Conservation (phyloP, 2,329 filamentous ascomycete genomes). For the Epichloe baconii region DNA sequence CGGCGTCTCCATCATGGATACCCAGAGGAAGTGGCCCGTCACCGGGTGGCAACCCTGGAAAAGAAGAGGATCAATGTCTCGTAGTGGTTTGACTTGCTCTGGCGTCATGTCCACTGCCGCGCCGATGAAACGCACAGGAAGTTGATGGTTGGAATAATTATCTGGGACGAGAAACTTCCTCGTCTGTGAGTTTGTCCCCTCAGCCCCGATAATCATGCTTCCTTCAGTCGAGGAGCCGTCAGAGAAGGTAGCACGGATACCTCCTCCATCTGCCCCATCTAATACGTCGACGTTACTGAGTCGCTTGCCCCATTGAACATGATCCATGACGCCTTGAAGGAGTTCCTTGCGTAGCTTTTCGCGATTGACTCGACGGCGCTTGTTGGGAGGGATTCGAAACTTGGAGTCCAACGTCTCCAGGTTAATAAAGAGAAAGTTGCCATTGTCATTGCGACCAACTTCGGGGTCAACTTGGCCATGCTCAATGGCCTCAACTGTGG, state of each 20-base stretch:
- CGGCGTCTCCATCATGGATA: slow-evolving; percentile 30
- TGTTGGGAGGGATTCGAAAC: slow-evolving; percentile 25
- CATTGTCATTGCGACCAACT: slow-evolving; percentile 25
- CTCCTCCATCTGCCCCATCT: slow-evolving; percentile 11
- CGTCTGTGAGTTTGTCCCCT: slow-evolving; percentile 25
- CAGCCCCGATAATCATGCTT: slow-evolving; percentile 25
- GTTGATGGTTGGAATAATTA: slow-evolving; percentile 17
- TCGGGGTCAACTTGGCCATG: slow-evolving; percentile 20
- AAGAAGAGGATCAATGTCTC: slow-evolving; percentile 38
- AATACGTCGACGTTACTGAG: slow-evolving; percentile 15
- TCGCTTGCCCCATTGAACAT: slow-evolving; percentile 20
- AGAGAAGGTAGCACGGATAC: slow-evolving; percentile 16
- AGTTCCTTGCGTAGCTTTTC: slow-evolving; percentile 21
- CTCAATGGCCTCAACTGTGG: slow-evolving; percentile 13
- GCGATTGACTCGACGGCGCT: slow-evolving; percentile 23
- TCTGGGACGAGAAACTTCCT: slow-evolving; percentile 21
- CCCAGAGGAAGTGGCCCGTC: slow-evolving; percentile 37
- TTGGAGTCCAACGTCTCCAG: slow-evolving; percentile 23
- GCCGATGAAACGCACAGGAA: slow-evolving; percentile 27
- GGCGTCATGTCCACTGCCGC: slow-evolving; percentile 24
- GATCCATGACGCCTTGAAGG: slow-evolving; percentile 13
- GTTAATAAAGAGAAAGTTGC: slow-evolving; percentile 28
- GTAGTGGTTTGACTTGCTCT: slow-evolving; percentile 24
- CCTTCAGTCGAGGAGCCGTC: slow-evolving; percentile 21
- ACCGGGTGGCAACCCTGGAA: slow-evolving; percentile 40